Base-by-base conservation (phyloP, 495 filamentous ascomycete genomes). In the Immersiella caudata region DNA sequence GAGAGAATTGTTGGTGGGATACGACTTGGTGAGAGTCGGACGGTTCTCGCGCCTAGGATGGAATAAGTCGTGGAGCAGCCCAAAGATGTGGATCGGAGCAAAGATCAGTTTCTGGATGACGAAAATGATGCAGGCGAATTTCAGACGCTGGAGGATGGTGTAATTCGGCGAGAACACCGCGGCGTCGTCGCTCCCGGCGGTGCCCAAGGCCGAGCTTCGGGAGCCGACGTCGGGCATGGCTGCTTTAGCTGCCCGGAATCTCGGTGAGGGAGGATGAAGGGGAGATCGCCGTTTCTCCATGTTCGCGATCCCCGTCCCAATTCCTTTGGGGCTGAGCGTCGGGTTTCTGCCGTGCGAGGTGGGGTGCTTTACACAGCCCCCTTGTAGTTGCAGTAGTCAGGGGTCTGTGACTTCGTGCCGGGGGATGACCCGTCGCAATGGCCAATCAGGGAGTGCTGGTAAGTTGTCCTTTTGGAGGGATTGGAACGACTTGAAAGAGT, bases 1-100 rank as follows among this genome's bases (percentile, higher is more conserved):
- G 0, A 74, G 60, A 18, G 40, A 22, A 40, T 66, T 69, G 8
- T 64, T 60, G 9, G 55, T 40, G 8, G 72, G 66, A 26, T 72
- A 73, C 7, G 54, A 40, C 65, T 71, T 76, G 68, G 71, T 50
- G 16, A 68, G 11, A 26, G 70, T 70, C 1, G 73, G 71, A 2
- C 63, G 54, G 35, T 29, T 63, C 20, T 60, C 56, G 29, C 33
- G 18, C 6, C 20, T 14, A 8, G 59, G 51, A 0, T 56, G 18
- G 29, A 59, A 12, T n/a, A 65, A 26, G 33, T 66, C 62, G 14
- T 62, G 62, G 29, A 67, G 18, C 20, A 7, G 51, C 0, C 24
- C 16, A 29, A 63, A 21, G 24, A 51, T 49, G 36, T 49, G 50
- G 24, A 67, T 6, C 1, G 68, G 64, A 8, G 52, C 35, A 27